Evolutionary conservation across 768 basidiomycete genomes (phyloP), one percentile per base, ranked within the genome.

Genomic region (Boletus bicolor): DNA sequence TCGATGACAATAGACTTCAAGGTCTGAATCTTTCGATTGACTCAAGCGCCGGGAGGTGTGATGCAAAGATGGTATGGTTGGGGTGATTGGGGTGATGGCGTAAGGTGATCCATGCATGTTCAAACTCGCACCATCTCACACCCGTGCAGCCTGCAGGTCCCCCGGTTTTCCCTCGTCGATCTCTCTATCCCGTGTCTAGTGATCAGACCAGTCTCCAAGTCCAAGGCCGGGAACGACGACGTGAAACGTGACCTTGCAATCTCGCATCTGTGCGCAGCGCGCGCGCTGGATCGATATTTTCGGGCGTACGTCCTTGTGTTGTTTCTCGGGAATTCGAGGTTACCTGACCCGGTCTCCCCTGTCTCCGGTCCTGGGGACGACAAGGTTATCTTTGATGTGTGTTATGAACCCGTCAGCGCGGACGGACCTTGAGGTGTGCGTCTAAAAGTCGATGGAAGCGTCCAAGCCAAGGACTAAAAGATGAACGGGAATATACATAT

Each of bases 1-100:
- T 52, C 51, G 21, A 49, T 51, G 12, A 36, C 49, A 43, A 64
- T 58, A 51, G 56, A 55, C 63, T 54, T 45, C 56, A 60, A 54
- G 63, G 59, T 51, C 63, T 17, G 11, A 44, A 9, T 38, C 48
- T 11, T 12, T 11, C 17, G 26, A 14, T 52, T 46, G 28, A 47
- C 17, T 43, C 38, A 6, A 44, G 9, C 28, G 44, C 44, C 12
- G 28, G 28, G 41, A 55, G 36, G 46, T 47, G 37, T 50, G 45
- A 35, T 32, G 9, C 30, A 35, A 14, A 43, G 7, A 14, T 35
- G 14, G 12, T 30, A 30, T 34, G 37, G 10, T 34, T 30, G 52
- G 26, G 28, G n/a, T 38, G 21, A 28, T 52, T 12, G 35, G 21
- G 21, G 21, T 24, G 21, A 24, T 24, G 21, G 21, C 24, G 24